A percentile compares a stretch with the other conserved stretches of the same genome.
Evolutionary conservation across 2,329 filamentous ascomycete genomes (phyloP).

Genomic region (Exophiala sp.): DNA sequence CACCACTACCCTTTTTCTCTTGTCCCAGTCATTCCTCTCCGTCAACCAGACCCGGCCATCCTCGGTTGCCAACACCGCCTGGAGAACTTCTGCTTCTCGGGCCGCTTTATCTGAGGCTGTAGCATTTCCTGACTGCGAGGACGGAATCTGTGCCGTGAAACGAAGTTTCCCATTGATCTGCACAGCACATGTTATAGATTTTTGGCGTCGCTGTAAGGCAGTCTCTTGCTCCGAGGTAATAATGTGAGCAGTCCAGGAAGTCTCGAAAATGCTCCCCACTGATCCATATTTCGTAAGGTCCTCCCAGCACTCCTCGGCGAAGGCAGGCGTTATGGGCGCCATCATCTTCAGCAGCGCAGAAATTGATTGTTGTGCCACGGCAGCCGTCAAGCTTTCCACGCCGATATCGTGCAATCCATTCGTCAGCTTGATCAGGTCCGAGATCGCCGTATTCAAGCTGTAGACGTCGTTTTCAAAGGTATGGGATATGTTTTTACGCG

Average conservation of each 20-base stretch:
- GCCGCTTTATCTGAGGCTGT: slow-evolving; percentile 21
- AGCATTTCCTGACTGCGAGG: slow-evolving; percentile 34
- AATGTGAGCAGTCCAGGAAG: slow-evolving; percentile 56
- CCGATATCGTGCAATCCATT: slow-evolving; percentile 53
- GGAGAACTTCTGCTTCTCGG: slow-evolving; percentile 60
- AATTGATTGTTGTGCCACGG: slow-evolving; percentile 39
- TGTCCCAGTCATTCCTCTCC: slow-evolving; percentile 47
- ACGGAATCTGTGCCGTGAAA: slow-evolving; percentile 62
- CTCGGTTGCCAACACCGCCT: slow-evolving; percentile 58
- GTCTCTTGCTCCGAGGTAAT: slow-evolving; percentile 38
- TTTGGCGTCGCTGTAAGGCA: slow-evolving; percentile 50
- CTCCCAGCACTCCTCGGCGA: slow-evolving; percentile 78
- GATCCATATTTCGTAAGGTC: slow-evolving; percentile 48
- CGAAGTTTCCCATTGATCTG: slow-evolving; percentile 78
- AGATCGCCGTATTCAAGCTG: slow-evolving; percentile 77
- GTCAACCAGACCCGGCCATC: slow-evolving; percentile 58
- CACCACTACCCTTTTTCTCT: slow-evolving; percentile 63
- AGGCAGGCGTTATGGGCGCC: slow-evolving; percentile 74
- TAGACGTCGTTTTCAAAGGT: slow-evolving; percentile 69
- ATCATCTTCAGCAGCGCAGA: slow-evolving; percentile 65
- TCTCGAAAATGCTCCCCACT: slow-evolving; percentile 40
- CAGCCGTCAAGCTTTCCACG: slow-evolving; percentile 41
- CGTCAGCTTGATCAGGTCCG: slow-evolving; percentile 76
- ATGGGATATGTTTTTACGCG: slow-evolving; percentile 63
- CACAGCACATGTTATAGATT: slow-evolving; percentile 59